Evolutionary conservation across 139 green algal species (phyloP), one percentile per base, ranked within the genome.

Genomic region (Micractinium sp.): DNA sequence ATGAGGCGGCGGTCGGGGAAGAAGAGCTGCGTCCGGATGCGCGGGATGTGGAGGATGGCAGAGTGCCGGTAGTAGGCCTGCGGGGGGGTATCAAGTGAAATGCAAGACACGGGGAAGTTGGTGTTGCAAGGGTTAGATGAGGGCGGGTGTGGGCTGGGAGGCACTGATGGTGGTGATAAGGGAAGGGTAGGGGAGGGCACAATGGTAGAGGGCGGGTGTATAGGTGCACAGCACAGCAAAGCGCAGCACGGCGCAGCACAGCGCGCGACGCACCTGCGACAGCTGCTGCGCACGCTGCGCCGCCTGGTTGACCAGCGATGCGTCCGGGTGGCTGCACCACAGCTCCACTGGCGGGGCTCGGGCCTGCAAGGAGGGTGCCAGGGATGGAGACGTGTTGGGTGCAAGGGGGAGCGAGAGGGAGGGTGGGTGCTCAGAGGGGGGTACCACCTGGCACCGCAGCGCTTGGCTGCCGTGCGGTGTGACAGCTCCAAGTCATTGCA

Each of bases 1-100:
- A 99, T 92, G 38, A 99, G 94, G 9, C 95, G 93, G 3, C 95
- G 82, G 92, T 99, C 98, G 0, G 98, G 98, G 92, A 99, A 99
- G 95, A 99, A 99, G 16, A 99, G 93, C 91, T 98, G 95, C 29
- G 92, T 91, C 12, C 97, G 94, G 35, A 98, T 92, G 25, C 94
- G 53, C 25, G 95, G 91, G 0, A 94, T 94, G 75, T 96, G 95
- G 85, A 99, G 92, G 23, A 95, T 85, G 0, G 18, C 92, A 3
- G 41, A 22, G 18, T 47, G 85, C 7, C n/a, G 41, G 23, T 39
- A 82, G 31, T 71, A 88, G 41, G 71, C 47, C 85, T 88, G 85
- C n/a, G 25, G n/a, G n/a, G 41, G 36, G 63, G 22, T 2, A 2
- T 4, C 61, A 56, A n/a, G 19, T 15, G 3, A 14, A 7, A 29